Evolutionary conservation across 2,329 filamentous ascomycete species (phyloP).

Genomic region (Elsinoe batatas): DNA sequence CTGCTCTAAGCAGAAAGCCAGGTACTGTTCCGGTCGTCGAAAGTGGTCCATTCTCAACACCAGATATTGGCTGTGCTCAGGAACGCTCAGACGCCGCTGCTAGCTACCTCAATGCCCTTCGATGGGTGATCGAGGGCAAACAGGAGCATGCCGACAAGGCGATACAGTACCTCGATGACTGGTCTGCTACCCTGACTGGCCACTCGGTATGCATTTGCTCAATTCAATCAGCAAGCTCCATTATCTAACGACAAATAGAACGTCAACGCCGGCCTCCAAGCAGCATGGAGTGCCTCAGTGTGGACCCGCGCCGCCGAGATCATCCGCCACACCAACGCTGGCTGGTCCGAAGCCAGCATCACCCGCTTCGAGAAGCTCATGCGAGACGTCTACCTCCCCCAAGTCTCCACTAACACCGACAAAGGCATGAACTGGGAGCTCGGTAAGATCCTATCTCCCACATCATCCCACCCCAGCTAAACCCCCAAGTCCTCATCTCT

Average conservation of each 20-base stretch:
- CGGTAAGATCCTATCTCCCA: background rate
- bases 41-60: background rate
- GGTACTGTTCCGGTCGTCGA: background rate
- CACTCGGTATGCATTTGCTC: background rate
- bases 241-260: background rate
- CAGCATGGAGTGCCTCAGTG: slow-evolving; percentile 5
- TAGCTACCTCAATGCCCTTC: background rate
- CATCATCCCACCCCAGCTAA: background rate
- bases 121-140: background rate
- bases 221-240: background rate
- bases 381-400: background rate
- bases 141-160: slow-evolving; percentile 2
- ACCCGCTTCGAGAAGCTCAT: background rate
- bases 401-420: background rate
- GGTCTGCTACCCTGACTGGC: background rate
- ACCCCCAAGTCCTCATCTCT: background rate
- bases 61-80: slow-evolving; percentile 1
- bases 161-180: background rate
- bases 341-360: background rate
- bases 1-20: background rate
- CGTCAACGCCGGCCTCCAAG: slow-evolving; percentile 1
- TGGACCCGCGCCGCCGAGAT: slow-evolving; percentile 1
- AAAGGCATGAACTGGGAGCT: slow-evolving; percentile 7
- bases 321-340: slow-evolving; percentile 3
- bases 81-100: background rate